These are phyloP conservation scores for Dinochytrium kinnereticum DNA, from an alignment of 371 early-diverging fungal species.

Conservation along the genomic window DNA sequence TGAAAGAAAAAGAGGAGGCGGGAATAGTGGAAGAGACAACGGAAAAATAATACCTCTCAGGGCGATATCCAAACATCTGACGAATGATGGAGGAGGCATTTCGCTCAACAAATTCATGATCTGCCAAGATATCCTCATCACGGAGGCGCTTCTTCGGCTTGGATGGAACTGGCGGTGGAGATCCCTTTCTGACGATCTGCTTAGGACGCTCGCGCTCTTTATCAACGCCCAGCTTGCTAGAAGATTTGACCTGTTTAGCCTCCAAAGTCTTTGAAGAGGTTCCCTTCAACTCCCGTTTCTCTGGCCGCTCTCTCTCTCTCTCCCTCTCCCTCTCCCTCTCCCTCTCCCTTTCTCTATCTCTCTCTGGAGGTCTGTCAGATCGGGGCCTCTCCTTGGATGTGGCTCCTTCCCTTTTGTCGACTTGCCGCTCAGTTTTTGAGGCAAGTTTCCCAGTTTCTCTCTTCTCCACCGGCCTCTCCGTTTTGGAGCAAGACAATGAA, in stretches of 20 bases:
- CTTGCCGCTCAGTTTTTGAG: no score
- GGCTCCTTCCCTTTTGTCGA: no score
- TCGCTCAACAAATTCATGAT: conserved; percentile 15
- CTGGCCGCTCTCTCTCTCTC: neutral
- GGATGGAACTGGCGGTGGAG: neutral
- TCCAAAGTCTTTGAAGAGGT: no score
- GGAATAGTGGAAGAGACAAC: neutral
- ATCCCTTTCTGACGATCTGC: conserved; percentile 1
- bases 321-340: conserved; percentile 2
- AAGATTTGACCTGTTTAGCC: no score
- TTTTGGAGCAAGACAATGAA: no score
- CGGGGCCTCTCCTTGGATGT: neutral
- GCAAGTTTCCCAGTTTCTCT: no score
- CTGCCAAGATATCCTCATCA: conserved; percentile 11
- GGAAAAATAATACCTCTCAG: conserved; percentile 1
- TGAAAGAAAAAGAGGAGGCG: neutral
- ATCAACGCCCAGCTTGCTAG: no score
- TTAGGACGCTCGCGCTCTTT: neutral
- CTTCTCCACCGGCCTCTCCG: no score
- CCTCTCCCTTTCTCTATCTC: neutral
- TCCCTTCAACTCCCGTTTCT: neutral
- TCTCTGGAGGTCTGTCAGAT: neutral
- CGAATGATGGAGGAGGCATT: conserved; percentile 15
- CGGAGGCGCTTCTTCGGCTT: neutral
- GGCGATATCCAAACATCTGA: conserved; percentile 13